Base-by-base conservation (phyloP, 768 basidiomycete genomes). In the Suillus brevipes region DNA sequence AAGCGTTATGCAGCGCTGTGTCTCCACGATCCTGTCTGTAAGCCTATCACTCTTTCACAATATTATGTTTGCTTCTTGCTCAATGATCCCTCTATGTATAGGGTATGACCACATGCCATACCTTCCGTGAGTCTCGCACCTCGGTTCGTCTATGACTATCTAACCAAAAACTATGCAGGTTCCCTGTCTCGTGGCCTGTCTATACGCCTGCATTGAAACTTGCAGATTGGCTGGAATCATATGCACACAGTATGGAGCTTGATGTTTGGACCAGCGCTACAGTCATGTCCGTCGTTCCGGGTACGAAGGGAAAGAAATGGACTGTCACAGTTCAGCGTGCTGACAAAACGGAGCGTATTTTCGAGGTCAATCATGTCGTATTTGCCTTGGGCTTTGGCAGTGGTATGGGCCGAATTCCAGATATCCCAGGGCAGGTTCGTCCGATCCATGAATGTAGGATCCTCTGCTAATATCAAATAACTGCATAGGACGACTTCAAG, bases 141-240 rank as follows among this genome's bases (percentile, higher is more conserved):
- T 14, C 31, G 31, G 25, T 8, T 47, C 8, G 3, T 38, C 4
- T 10, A 45, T 59, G 50, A n/a, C 25, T 31, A 4, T 6, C 31
- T 20, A 28, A 60, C 47, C 37, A 31, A 43, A 9, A 16, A 7
- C 2, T 2, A 14, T 6, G 31, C 38, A 87, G 85, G 28, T 88
- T 87, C 74, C 88, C 87, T 5, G 67, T 80, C 1, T 82, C 81
- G 20, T 88, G 87, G 87, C 87, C 86, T 0, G 82, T 85, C 6
- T 88, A 79, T 58, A 79, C 81, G 4, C 86, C 87, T 5, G 86
- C 87, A 16, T 25, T 68, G 53, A 70, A 88, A 82, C 74, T 90
- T 16, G 89, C 88, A 0, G 84, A 86, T 65, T 90, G 87, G 87
- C 80, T 91, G 3, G 89, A 90, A 74, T 79, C 74, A 63, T 90